These are phyloP conservation scores for Teratosphaeria pseudoeucalypti DNA, from an alignment of 2,329 filamentous ascomycete genomes.

Conservation along the genomic window DNA sequence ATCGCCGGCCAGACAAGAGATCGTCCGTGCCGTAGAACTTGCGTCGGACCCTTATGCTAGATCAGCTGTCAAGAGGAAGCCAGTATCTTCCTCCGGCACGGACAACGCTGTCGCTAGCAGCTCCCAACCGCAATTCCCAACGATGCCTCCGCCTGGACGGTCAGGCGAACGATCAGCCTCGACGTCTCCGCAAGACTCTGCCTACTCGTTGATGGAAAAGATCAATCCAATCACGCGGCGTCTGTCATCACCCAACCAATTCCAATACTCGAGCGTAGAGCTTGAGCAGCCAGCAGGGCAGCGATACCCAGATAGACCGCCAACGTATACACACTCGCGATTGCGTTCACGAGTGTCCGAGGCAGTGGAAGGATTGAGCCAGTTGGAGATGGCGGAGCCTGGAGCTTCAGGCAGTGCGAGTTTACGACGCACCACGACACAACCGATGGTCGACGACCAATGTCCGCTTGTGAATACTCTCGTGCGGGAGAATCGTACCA, in stretches of 20 bases:
- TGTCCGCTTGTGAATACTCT: conserved; percentile 1
- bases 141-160: not conserved
- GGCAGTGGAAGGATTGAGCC: not conserved
- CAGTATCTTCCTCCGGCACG: not conserved
- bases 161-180: not conserved
- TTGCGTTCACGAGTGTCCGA: not conserved
- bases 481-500: conserved; percentile 2
- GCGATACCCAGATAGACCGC: conserved; percentile 2
- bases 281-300: conserved; percentile 3
- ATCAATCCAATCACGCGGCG: conserved; percentile 4
- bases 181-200: not conserved
- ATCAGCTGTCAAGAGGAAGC: not conserved
- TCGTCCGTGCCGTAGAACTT: not conserved
- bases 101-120: not conserved
- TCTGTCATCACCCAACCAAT: conserved; percentile 1
- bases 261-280: conserved; percentile 3
- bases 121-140: not conserved
- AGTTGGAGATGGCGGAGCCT: not conserved
- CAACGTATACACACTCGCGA: not conserved
- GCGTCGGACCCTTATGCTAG: not conserved
- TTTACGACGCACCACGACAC: not conserved
- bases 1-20: not conserved
- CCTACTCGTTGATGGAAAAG: conserved; percentile 3
- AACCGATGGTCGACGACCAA: not conserved
- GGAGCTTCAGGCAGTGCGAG: not conserved